These are phyloP conservation scores for Dissoconium aciculare DNA, from an alignment of 2,329 filamentous ascomycete genomes.

Conservation along the genomic window DNA sequence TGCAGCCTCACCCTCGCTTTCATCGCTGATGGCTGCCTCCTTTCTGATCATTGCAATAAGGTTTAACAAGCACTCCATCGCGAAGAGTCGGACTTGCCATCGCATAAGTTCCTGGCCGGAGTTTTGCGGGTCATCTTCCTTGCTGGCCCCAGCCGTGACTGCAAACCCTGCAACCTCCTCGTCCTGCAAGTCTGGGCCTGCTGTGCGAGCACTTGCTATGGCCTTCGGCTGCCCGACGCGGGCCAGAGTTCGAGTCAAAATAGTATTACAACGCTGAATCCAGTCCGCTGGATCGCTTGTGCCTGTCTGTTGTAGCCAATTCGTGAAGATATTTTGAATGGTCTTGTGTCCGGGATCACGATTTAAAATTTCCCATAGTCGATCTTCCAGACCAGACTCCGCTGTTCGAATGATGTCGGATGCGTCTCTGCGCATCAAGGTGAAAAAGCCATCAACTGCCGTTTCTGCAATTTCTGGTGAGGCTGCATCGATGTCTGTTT, in stretches of 20 bases:
- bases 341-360: slow-evolving; percentile 58
- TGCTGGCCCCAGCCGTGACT: slow-evolving; percentile 46
- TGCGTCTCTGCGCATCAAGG: slow-evolving; percentile 85
- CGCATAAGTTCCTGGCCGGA: slow-evolving; percentile 68
- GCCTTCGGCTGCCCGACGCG: slow-evolving; percentile 40
- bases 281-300: slow-evolving; percentile 66
- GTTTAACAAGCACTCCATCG: slow-evolving; percentile 75
- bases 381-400: slow-evolving; percentile 67
- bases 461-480: slow-evolving; percentile 60
- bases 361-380: slow-evolving; percentile 82
- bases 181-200: slow-evolving; percentile 69
- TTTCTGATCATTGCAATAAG: slow-evolving; percentile 66
- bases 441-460: slow-evolving; percentile 77
- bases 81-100: slow-evolving; percentile 93
- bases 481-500: slow-evolving; percentile 58
- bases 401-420: slow-evolving; percentile 66
- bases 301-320: slow-evolving; percentile 86
- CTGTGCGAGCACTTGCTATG: slow-evolving; percentile 29
- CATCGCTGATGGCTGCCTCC: slow-evolving; percentile 61
- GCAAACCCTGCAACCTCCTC: slow-evolving; percentile 96
- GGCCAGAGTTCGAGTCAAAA: slow-evolving; percentile 72
- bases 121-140: slow-evolving; percentile 28
- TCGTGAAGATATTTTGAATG: slow-evolving; percentile 73
- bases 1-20: slow-evolving; percentile 60
- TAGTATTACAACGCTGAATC: slow-evolving; percentile 75